Conservation (phyloP, 2,329 filamentous ascomycete species). For the Exophiala aquamarina region DNA sequence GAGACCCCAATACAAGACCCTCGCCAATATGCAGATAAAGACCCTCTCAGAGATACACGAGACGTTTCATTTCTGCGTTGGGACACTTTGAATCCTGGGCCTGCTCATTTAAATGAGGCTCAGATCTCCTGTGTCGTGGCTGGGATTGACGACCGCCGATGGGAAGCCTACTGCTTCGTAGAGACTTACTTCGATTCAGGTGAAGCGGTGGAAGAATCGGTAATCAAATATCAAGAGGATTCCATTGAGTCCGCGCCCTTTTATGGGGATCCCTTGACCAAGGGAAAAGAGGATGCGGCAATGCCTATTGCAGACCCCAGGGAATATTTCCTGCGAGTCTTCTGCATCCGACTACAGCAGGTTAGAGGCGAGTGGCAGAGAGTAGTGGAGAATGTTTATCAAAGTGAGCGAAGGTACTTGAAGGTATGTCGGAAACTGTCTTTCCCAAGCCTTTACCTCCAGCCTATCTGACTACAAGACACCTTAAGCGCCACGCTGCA, state of each 20-base stretch:
- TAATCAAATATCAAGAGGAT: constrained; percentile 1
- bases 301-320: constrained; percentile 3
- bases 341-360: neutral
- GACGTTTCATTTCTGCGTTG: constrained; percentile 6
- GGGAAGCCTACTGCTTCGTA: constrained; percentile 1
- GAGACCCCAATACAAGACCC: neutral
- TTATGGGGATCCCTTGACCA: constrained; percentile 1
- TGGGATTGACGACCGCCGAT: neutral
- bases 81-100: neutral
- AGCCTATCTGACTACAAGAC: neutral
- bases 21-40: neutral
- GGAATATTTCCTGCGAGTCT: constrained; percentile 2
- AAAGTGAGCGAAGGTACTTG: neutral
- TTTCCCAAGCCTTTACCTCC: neutral
- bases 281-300: neutral
- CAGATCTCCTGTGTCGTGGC: neutral
- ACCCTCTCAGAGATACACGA: neutral
- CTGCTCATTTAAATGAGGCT: neutral
- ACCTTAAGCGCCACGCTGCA: neutral
- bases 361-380: constrained; percentile 1
- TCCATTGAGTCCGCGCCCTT: neutral
- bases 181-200: constrained; percentile 2
- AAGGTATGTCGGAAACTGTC: neutral
- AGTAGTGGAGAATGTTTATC: neutral
- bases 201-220: neutral